Evolutionary conservation across 1,284 basidiomycete genomes (phyloP), one percentile per base, ranked within the genome.

Genomic region (Lentinus polychrous): DNA sequence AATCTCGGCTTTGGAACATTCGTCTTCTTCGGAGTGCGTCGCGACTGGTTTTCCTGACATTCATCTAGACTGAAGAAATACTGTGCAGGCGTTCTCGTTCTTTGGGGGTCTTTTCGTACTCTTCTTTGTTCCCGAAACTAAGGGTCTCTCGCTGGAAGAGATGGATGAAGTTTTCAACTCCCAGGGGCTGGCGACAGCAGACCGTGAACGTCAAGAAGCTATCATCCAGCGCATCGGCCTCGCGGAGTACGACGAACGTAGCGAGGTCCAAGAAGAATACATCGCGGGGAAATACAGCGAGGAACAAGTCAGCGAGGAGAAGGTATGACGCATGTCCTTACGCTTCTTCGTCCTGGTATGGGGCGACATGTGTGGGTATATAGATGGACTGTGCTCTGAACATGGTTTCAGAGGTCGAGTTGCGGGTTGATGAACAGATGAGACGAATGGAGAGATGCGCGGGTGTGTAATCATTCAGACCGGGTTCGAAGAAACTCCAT

Each of bases 151-250:
- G 4, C 67, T 84, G 20, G 82, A 86, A 61, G 82, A 84, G 60
- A 84, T 84, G 81, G 81, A 85, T 60, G 76, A 76, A 43, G 75
- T 82, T 8, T 84, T 86, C 56, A 81, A 80, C 43, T 70, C 70
- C 7, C 66, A 66, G 39, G 74, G 73, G 31, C 64, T 81, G 40
- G 80, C 75, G 2, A 65, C 65, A 11, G 73, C 72, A 22, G 83
- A 86, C 58, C 67, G 71, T 52, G 67, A 71, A 49, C 77, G 79
- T 37, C 75, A 81, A 52, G 64, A 67, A 17, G 73, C 66, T 7
- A 85, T 85, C 50, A 69, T 77, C 55, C 68, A 68, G 49, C 73
- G 76, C n/a, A 75, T 85, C 48, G 81, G 81, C 5, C 69, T 84
- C 42, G 55, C 56, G 17, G 49, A 55, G 22, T 68, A 64, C 55